Percentiles rank a stretch among this genome's conserved stretches.
Evolutionary conservation across 1,284 basidiomycete genomes (phyloP).

Genomic region (Schizophyllum commune): DNA sequence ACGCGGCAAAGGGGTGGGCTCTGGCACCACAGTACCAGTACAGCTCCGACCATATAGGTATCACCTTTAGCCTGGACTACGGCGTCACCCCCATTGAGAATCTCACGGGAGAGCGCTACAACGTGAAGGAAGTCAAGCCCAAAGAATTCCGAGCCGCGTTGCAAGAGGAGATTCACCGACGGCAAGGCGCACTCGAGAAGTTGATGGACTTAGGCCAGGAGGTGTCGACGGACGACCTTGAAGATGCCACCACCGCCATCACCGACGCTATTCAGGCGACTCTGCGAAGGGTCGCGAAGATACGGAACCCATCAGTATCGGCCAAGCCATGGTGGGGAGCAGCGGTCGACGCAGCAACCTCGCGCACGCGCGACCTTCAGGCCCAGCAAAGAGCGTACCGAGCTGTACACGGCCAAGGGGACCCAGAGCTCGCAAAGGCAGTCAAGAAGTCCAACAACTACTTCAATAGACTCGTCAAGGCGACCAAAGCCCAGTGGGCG

Average conservation of each 20-base stretch:
- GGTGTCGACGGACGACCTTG: slow-evolving; percentile 1
- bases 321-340: slow-evolving; percentile 13
- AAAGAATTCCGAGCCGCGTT: slow-evolving; percentile 3
- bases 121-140: slow-evolving; percentile 6
- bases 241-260: slow-evolving; percentile 3
- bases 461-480: slow-evolving; percentile 9
- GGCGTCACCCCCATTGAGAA: slow-evolving; percentile 8
- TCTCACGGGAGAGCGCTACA: slow-evolving; percentile 5
- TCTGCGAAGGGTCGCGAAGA: slow-evolving; percentile 1
- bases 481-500: slow-evolving; percentile 11
- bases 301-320: background rate
- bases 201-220: background rate
- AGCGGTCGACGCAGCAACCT: slow-evolving; percentile 1
- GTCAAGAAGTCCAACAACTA: slow-evolving; percentile 3
- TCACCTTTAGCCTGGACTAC: slow-evolving; percentile 11
- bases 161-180: background rate
- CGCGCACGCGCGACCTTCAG: slow-evolving; percentile 3
- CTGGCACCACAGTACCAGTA: slow-evolving; percentile 6
- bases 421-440: background rate
- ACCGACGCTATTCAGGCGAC: slow-evolving; percentile 5
- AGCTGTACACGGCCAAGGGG: background rate
- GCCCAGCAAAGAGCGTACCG: background rate
- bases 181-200: background rate
- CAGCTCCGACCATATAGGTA: slow-evolving; percentile 12
- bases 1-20: slow-evolving; percentile 12